phyloP scores from a whole-genome alignment of 2,329 filamentous ascomycete genomes.

The Chaetomiaceae sp. region DNA sequence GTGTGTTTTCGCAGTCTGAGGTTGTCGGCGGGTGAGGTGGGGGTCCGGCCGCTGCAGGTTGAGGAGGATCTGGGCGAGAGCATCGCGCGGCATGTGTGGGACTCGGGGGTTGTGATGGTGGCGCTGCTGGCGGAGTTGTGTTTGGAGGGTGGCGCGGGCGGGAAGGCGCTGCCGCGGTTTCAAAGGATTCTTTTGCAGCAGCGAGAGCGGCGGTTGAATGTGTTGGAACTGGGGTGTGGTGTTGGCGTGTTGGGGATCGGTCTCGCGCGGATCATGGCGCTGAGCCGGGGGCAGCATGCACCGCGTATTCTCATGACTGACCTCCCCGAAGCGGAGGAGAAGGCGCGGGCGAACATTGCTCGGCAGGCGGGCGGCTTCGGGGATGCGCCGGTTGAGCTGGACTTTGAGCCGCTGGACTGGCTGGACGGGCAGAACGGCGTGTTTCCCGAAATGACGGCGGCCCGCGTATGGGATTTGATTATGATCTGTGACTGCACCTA shows the following conservation, averaged over 20 bases:
- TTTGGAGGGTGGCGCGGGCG: neutral
- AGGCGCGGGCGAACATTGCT: slow-evolving; percentile 43
- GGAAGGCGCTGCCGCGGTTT: slow-evolving; percentile 25
- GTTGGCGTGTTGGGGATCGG: slow-evolving; percentile 51
- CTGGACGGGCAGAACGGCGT: slow-evolving; percentile 41
- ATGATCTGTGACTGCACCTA: slow-evolving; percentile 57
- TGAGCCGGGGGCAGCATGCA: neutral
- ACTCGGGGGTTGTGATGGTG: slow-evolving; percentile 46
- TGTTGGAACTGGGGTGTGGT: slow-evolving; percentile 52
- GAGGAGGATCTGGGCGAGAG: slow-evolving; percentile 55
- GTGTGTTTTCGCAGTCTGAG: slow-evolving; percentile 31
- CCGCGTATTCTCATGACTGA: slow-evolving; percentile 41
- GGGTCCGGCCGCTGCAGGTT: slow-evolving; percentile 32
- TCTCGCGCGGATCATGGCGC: slow-evolving; percentile 30
- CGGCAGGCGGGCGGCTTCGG: slow-evolving; percentile 20
- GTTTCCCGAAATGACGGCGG: slow-evolving; percentile 37
- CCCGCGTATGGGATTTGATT: slow-evolving; percentile 45
- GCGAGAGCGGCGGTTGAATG: slow-evolving; percentile 29
- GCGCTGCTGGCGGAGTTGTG: slow-evolving; percentile 31
- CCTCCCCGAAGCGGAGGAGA: slow-evolving; percentile 46
- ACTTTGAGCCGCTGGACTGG: slow-evolving; percentile 54
- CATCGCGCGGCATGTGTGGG: slow-evolving; percentile 55
- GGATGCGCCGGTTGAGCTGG: slow-evolving; percentile 26
- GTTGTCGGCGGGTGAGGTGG: slow-evolving; percentile 8
- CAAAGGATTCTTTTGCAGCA: slow-evolving; percentile 29